phyloP scores from a whole-genome alignment of 2,329 filamentous ascomycete species.

The Periconia sp. region DNA sequence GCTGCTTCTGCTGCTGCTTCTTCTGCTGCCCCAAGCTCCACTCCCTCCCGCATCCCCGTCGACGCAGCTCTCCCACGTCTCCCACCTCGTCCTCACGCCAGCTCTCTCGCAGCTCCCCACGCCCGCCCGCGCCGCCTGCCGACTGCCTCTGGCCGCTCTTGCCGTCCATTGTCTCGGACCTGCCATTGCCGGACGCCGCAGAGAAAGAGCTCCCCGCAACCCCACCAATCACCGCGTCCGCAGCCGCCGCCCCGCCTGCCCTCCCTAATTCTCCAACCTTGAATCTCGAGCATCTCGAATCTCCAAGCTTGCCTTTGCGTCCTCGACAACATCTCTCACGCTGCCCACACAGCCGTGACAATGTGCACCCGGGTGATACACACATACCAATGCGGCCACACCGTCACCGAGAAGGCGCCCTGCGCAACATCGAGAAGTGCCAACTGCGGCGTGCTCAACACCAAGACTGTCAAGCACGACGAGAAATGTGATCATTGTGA shows the following conservation, averaged over 20 bases:
- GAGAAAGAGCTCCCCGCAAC: slow-evolving; percentile 26
- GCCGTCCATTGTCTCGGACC: slow-evolving; percentile 9
- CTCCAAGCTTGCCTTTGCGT: slow-evolving; percentile 1
- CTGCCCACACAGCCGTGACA: slow-evolving; percentile 7
- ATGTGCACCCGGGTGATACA: slow-evolving; percentile 58
- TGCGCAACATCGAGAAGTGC: slow-evolving; percentile 54
- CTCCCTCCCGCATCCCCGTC: slow-evolving; percentile 3
- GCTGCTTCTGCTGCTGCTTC: no score
- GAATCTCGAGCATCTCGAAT: no score
- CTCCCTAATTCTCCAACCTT: slow-evolving; percentile 4
- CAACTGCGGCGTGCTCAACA: slow-evolving; percentile 49
- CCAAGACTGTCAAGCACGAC: slow-evolving; percentile 54
- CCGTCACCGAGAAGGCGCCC: slow-evolving; percentile 49
- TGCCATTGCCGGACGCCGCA: slow-evolving; percentile 13
- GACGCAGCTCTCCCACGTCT: no score
- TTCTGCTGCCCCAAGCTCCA: slow-evolving; percentile 4
- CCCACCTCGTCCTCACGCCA: no score
- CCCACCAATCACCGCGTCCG: slow-evolving; percentile 33
- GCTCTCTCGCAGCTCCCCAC: neutral
- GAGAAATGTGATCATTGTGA: slow-evolving; percentile 56
- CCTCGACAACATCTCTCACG: slow-evolving; percentile 3
- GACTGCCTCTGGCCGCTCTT: slow-evolving; percentile 12
- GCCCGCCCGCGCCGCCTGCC: neutral
- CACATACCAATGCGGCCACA: slow-evolving; percentile 55
- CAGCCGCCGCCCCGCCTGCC: slow-evolving; percentile 29